These are phyloP conservation scores for Mycena galopus DNA, from an alignment of 768 basidiomycete species.

Conservation along the genomic window DNA sequence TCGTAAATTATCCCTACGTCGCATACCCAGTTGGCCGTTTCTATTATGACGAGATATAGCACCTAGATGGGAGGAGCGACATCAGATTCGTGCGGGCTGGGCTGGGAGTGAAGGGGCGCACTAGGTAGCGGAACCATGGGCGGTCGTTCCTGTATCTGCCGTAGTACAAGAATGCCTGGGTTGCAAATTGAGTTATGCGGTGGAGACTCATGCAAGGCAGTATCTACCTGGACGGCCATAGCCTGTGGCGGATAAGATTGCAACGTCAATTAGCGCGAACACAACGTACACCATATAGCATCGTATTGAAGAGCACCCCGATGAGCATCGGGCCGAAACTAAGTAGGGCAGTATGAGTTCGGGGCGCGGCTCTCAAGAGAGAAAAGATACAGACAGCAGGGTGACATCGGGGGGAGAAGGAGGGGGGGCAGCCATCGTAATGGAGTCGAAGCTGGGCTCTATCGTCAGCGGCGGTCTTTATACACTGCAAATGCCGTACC, in stretches of 20 bases:
- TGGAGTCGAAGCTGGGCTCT: not conserved
- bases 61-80: not conserved
- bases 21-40: slow-evolving; percentile 32
- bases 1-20: slow-evolving; percentile 36
- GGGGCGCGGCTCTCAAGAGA: not conserved
- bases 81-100: not conserved
- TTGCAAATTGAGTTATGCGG: not conserved
- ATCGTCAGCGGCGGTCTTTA: not conserved
- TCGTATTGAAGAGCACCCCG: slow-evolving; percentile 28
- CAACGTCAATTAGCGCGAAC: not conserved
- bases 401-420: slow-evolving; percentile 21
- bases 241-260: not conserved
- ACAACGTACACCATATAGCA: slow-evolving; percentile 22
- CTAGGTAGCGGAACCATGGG: slow-evolving; percentile 28
- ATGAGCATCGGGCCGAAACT: slow-evolving; percentile 29
- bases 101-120: not conserved
- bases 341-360: not conserved
- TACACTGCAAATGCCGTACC: no score
- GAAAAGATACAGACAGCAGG: slow-evolving; percentile 4
- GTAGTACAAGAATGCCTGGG: slow-evolving; percentile 29
- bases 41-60: slow-evolving; percentile 29
- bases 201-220: no score
- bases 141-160: slow-evolving; percentile 27
- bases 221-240: slow-evolving; percentile 20
- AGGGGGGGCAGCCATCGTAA: not conserved